A percentile compares a stretch with the other conserved stretches of the same genome.
phyloP scores from a whole-genome alignment of 371 early-diverging fungal genomes.

The Massospora cicadina region DNA sequence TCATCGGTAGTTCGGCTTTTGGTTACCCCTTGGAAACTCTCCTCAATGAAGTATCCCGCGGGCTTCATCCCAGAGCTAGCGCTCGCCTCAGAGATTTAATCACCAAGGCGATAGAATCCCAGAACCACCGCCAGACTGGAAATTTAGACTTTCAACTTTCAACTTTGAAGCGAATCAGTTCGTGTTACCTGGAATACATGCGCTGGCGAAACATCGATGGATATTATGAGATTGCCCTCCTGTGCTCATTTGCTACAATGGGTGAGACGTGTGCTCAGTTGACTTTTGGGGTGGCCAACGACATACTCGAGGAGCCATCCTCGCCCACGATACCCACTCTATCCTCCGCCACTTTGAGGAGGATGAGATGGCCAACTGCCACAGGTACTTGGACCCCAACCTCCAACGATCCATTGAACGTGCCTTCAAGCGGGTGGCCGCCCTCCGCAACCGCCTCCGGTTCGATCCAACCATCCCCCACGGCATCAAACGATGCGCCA shows the following conservation, averaged over 20 bases:
- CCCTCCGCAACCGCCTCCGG: neutral
- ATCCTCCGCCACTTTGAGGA: neutral
- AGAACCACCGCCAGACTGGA: neutral
- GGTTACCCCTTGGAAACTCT: neutral
- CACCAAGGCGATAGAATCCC: neutral
- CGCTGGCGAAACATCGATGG: neutral
- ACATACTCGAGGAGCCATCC: conserved; percentile 4
- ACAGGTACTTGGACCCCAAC: neutral
- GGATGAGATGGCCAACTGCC: neutral
- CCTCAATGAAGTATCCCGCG: neutral
- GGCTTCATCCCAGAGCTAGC: neutral
- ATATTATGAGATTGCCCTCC: neutral
- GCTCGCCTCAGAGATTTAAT: neutral
- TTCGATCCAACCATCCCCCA: neutral
- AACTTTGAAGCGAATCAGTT: neutral
- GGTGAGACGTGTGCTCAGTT: neutral
- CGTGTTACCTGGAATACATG: neutral
- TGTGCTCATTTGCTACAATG: neutral
- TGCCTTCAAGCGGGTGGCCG: conserved; percentile 13
- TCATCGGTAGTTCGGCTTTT: neutral
- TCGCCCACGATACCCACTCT: neutral
- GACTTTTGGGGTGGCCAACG: neutral
- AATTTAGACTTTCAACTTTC: neutral
- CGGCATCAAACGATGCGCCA: neutral
- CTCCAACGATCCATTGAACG: conserved; percentile 13